phyloP scores from a whole-genome alignment of 352 stramenopile genomes.

The Phytophthora crassamura region DNA sequence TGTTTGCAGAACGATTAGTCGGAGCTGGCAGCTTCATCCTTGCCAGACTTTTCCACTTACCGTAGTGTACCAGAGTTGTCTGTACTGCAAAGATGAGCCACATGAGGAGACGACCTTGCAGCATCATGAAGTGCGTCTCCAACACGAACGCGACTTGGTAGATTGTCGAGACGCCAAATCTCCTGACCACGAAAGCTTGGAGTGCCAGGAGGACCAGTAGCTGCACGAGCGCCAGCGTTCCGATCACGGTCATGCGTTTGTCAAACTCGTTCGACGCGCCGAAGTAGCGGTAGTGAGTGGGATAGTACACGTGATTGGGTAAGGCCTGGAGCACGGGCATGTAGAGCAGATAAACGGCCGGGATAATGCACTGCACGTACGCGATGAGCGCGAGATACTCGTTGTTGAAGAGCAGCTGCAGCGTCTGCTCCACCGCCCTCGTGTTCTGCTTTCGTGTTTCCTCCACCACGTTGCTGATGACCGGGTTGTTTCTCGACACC shows the following conservation, averaged over 20 bases:
- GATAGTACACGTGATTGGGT: conserved; percentile 40
- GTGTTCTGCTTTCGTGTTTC: conserved; percentile 41
- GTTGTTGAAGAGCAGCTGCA: conserved; percentile 50
- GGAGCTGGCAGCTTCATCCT: too few relatives aligned
- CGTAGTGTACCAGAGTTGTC: conserved; percentile 35
- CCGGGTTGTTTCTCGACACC: conserved; percentile 17
- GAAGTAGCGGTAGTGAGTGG: conserved; percentile 35
- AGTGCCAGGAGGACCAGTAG: conserved; percentile 21
- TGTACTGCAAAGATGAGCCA: conserved; percentile 37
- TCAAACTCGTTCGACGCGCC: conserved; percentile 16
- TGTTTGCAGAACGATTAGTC: too few relatives aligned
- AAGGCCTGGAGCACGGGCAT: conserved; percentile 29
- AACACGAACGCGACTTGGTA: conserved; percentile 66
- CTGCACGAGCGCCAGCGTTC: conserved; percentile 24
- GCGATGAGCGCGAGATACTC: conserved; percentile 44
- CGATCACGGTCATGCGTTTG: conserved; percentile 30
- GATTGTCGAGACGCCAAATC: conserved; percentile 38
- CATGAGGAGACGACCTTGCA: conserved; percentile 51
- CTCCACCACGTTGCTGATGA: conserved; percentile 16
- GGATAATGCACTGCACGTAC: conserved; percentile 44
- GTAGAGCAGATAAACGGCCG: conserved; percentile 41
- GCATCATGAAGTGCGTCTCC: conserved; percentile 39
- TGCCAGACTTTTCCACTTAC: conserved; percentile 8
- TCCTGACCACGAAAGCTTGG: conserved; percentile 31
- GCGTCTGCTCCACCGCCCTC: conserved; percentile 35